phyloP scores from a whole-genome alignment of 768 basidiomycete species.

The Rhodotorula paludigena region DNA sequence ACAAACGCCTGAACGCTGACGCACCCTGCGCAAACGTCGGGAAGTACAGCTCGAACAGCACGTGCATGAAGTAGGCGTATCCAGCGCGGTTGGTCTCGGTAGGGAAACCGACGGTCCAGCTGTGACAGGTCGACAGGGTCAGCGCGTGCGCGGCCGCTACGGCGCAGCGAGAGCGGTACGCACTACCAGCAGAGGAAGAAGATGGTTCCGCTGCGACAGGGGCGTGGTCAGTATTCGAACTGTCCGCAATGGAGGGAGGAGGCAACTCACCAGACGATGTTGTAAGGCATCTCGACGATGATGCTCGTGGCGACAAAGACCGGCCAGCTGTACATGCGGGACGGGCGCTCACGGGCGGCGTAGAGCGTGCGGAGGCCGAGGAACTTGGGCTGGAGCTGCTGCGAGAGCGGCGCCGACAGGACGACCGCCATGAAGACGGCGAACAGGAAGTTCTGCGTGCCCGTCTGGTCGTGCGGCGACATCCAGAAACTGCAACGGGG shows the following conservation, averaged over 20 bases:
- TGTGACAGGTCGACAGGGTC: not conserved
- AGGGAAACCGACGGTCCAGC: slow-evolving; percentile 27
- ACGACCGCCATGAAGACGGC: slow-evolving; percentile 35
- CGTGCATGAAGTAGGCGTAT: slow-evolving; percentile 44
- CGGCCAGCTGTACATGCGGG: slow-evolving; percentile 63
- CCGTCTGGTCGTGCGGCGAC: slow-evolving; percentile 22
- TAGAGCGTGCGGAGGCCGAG: slow-evolving; percentile 60
- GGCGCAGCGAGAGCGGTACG: not conserved
- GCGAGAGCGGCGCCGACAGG: slow-evolving; percentile 54
- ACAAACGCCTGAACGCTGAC: not conserved
- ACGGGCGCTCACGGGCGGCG: slow-evolving; percentile 63
- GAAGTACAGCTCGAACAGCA: slow-evolving; percentile 61
- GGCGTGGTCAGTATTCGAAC: not conserved
- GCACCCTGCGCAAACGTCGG: slow-evolving; percentile 52
- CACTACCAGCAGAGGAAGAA: slow-evolving; percentile 63
- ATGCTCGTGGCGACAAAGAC: slow-evolving; percentile 31
- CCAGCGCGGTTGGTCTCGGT: slow-evolving; percentile 39
- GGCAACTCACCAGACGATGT: slow-evolving; percentile 11
- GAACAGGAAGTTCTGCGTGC: slow-evolving; percentile 21
- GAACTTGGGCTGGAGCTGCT: slow-evolving; percentile 63
- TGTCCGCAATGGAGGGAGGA: not conserved
- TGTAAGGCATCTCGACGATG: slow-evolving; percentile 41
- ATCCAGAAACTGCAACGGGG: slow-evolving; percentile 34
- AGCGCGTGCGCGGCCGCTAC: not conserved
- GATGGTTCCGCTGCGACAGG: slow-evolving; percentile 45